These are phyloP conservation scores for Leucocoprinus birnbaumii DNA, from an alignment of 768 basidiomycete species.

Conservation along the genomic window DNA sequence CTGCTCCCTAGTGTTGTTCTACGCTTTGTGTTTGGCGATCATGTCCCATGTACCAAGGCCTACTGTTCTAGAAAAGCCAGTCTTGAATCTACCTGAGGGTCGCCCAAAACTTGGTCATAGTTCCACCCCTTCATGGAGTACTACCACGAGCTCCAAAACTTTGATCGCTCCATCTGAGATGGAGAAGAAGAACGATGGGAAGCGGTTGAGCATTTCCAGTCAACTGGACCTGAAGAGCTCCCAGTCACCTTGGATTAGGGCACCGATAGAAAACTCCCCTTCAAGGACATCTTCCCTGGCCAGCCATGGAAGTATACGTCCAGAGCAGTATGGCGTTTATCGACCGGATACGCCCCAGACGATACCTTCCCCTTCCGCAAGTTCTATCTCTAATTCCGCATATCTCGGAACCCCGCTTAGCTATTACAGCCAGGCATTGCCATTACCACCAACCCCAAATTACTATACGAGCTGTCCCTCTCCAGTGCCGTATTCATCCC, in stretches of 20 bases:
- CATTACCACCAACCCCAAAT: not conserved
- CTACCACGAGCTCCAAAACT: not conserved
- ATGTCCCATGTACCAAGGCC: conserved; percentile 28
- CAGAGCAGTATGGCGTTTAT: conserved; percentile 4
- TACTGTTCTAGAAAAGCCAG: conserved; percentile 19
- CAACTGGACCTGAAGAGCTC: conserved; percentile 22
- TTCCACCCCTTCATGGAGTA: not conserved
- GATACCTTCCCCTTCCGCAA: conserved; percentile 10
- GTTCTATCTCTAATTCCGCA: conserved; percentile 5
- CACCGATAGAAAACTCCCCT: not conserved
- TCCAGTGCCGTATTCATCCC: not conserved
- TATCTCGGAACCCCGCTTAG: not conserved
- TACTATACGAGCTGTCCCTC: not conserved
- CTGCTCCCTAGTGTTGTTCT: conserved; percentile 21
- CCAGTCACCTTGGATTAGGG: conserved; percentile 16
- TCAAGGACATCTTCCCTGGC: conserved; percentile 7
- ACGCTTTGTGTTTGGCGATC: conserved; percentile 23
- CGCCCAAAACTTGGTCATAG: not conserved
- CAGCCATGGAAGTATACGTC: conserved; percentile 2
- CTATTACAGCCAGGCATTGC: too few relatives aligned
- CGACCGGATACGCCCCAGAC: conserved; percentile 13
- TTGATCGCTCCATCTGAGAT: not conserved
- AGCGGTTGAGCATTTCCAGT: conserved; percentile 18
- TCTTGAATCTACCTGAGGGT: conserved; percentile 14
- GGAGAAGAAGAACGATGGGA: conserved; percentile 16